Base-by-base conservation (phyloP, 1,139 yeast species). In the Scheffersomyces cryptocercus region DNA sequence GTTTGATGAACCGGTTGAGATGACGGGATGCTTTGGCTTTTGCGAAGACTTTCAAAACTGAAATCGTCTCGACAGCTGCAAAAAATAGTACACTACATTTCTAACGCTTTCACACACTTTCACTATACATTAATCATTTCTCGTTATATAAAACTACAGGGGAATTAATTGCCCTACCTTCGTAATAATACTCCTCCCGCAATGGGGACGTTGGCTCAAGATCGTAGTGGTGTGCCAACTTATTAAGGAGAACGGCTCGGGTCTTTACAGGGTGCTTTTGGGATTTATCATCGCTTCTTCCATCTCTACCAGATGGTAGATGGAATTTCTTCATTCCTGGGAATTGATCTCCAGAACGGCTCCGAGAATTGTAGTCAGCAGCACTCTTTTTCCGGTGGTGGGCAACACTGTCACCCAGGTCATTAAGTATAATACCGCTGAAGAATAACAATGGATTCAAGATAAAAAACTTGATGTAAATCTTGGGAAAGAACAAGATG, bases 401-500 rank as follows among this genome's bases (percentile, higher is more conserved):
- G 35, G 11, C 16, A 32, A 13, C 11, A 11, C 6, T 31, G 24
- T 31, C 35, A 20, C 20, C 20, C n/a, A 20, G 15, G 24, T 31
- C 35, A 4, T 20, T 20, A 15, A 31, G 14, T 11, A 31, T n/a
- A 31, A 31, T 14, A 14, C 28, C 12, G 6, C 13, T 44, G 11
- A 42, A n/a, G 11, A 39, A 45, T 35, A 47, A 12, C 4, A 51
- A 29, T 3, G 60, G 60, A 40, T 53, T 53, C n/a, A 53, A 38
- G 4, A 56, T 33, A 35, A 55, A 52, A 6, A 52, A 38, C 34
- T 52, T 52, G 32, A 56, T 38, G 8, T 54, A 40, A 5, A 56
- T 46, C 36, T 47, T 56, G 2, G 67, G 67, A 16, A 62, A 32
- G 34, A 56, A 55, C 14, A 60, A 39, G 16, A 51, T 28, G 7